Evolutionary conservation across 495 filamentous ascomycete genomes (phyloP), one percentile per base, ranked within the genome.

Genomic region (Penicillium robsamsonii): DNA sequence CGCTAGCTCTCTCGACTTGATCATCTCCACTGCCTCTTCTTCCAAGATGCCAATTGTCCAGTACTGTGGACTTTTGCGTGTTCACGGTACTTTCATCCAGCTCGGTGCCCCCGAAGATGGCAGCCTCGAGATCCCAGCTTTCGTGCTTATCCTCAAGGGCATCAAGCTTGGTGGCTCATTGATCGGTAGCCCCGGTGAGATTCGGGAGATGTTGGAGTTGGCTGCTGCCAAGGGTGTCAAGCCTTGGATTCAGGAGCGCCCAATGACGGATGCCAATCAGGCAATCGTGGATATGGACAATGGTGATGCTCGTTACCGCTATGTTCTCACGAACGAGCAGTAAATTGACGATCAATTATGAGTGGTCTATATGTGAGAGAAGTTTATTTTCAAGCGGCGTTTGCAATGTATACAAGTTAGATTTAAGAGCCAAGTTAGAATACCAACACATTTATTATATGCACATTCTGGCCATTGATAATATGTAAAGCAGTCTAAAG

Each of bases 161-260:
- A 65, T 82, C 46, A 91, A 84, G 72, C 70, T 96, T n/a, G 84
- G 81, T 11, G 90, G 90, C 3, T 86, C 81, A 10, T 43, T 81
- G 40, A 90, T 93, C 50, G 91, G 91, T 5, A 75, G 80, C 18
- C 90, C 90, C 0, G 62, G 60, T 22, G 87, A 93, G 66, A 92
- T 94, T 60, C 73, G 81, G 44, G 87, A 92, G 66, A 95, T 96
- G 92, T 65, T 96, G 59, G 66, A 86, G 29, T 79, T 96, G 45
- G 90, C 85, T 17, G 89, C 73, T 0, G 79, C 87, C 42, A 87
- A 91, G 73, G 78, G 79, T 0, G 69, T 96, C 49, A 82, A 87
- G 69, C 78, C 88, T 0, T 92, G 88, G 88, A 73, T 94, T 13
- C 69, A 90, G 67, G 76, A 81, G 69, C 73, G 85, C 31, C 81